Evolutionary conservation across 495 filamentous ascomycete species (phyloP).

Genomic region (Tuber magnatum): DNA sequence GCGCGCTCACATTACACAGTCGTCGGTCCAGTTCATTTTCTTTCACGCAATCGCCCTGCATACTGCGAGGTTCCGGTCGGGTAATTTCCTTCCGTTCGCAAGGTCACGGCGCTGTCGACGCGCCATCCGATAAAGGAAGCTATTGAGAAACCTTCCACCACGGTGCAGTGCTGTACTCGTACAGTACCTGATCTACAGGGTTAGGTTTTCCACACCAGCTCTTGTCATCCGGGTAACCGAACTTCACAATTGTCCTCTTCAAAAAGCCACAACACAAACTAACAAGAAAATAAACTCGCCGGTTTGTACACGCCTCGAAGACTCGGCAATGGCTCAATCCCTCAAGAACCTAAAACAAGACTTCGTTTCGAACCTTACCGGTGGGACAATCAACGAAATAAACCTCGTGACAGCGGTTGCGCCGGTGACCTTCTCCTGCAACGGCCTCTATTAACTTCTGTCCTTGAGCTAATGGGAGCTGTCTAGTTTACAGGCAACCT

Average conservation of each 20-base stretch:
- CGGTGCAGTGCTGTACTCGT: neutral
- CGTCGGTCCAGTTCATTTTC: no score
- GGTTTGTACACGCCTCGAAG: neutral
- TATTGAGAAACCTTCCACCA: neutral
- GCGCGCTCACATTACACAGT: no score
- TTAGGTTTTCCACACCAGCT: neutral
- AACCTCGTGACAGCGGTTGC: slow-evolving; percentile 75
- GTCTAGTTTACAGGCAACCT: slow-evolving; percentile 54
- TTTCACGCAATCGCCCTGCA: no score
- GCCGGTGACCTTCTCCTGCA: slow-evolving; percentile 54
- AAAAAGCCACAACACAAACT: neutral
- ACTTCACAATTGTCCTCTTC: neutral
- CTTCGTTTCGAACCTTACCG: slow-evolving; percentile 88
- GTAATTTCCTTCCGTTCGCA: no score
- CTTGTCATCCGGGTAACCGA: neutral
- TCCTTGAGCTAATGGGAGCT: slow-evolving; percentile 11
- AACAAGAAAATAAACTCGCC: neutral
- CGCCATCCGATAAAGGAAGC: no score
- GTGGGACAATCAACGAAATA: slow-evolving; percentile 76
- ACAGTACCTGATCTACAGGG: neutral
- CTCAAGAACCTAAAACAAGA: slow-evolving; percentile 80
- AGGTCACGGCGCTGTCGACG: no score
- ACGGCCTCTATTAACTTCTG: neutral
- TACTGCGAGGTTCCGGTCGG: no score
- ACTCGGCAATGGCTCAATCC: slow-evolving; percentile 29